Conservation (phyloP, 106 monocot species). For the Chionographis japonica region DNA sequence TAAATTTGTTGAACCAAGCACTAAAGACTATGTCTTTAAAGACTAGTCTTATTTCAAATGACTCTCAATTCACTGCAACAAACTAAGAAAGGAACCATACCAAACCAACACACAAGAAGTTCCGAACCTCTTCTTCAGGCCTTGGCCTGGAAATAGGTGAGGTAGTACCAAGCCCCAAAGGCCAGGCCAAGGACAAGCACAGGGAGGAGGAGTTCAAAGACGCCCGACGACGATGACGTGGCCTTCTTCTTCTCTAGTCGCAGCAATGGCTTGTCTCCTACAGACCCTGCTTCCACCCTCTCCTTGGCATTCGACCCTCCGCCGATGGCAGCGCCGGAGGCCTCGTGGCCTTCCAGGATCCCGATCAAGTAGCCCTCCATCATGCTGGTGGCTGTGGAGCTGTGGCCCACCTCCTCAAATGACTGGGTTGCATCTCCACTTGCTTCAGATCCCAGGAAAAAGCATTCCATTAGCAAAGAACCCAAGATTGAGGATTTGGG, state of each 20-base stretch:
- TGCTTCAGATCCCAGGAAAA: constrained; percentile 12
- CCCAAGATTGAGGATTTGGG: neutral
- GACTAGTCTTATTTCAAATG: neutral
- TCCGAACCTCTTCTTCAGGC: constrained; percentile 1
- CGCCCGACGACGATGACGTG: neutral
- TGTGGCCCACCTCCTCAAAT: constrained; percentile 94
- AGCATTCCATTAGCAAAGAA: neutral
- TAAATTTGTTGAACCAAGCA: neutral
- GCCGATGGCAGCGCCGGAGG: neutral
- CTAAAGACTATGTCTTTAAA: too few species aligned
- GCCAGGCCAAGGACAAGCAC: constrained; percentile 37
- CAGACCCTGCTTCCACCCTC: too few species aligned
- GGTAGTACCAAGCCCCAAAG: constrained; percentile 52
- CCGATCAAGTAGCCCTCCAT: constrained; percentile 73
- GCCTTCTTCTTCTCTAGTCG: too few species aligned
- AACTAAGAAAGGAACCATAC: neutral
- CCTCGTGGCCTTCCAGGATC: constrained; percentile 27
- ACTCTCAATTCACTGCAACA: neutral
- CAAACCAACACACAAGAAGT: neutral
- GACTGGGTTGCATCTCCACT: constrained; percentile 81
- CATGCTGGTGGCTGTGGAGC: constrained; percentile 61
- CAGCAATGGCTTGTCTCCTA: too few species aligned
- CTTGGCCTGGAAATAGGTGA: constrained; percentile 25
- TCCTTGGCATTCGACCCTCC: neutral
- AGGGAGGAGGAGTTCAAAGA: constrained; percentile 5